Conservation (phyloP, 345 rosid species). For the Eucalyptus erythrocorys region DNA sequence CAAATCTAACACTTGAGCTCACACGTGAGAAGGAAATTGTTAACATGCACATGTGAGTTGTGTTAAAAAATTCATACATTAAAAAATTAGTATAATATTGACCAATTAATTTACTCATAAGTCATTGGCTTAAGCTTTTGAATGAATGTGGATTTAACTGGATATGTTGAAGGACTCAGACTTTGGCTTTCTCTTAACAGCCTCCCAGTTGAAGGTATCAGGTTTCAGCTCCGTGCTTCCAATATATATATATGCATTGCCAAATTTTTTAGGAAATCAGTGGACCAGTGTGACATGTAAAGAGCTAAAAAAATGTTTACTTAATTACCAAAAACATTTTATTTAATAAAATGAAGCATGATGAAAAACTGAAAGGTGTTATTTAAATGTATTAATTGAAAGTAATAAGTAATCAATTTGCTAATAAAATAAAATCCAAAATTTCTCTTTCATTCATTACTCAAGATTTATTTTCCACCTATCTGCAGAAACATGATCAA, state of each 20-base stretch:
- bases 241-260: not conserved
- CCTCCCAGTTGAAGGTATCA: no score
- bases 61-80: no score
- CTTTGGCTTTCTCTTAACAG: no score
- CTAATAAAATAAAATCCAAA: not conserved
- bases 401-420: not conserved
- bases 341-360: not conserved
- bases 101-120: no score
- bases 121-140: no score
- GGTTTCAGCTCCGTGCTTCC: fast-evolving
- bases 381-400: not conserved
- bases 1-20: no score
- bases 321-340: no score
- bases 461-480: not conserved
- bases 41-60: no score
- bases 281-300: not conserved
- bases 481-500: no score
- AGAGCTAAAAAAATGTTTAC: not conserved
- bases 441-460: not conserved
- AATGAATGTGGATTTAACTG: fast-evolving
- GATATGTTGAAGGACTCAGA: no score
- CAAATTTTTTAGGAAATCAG: not conserved
- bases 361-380: not conserved
- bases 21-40: no score
- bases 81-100: no score